Evolutionary conservation across 129 eudicot genomes (phyloP).

Genomic region (carrot (Daucus carota)): DH1_v3.0 NC_030389.2:33158501-33159000

Average conservation of each 20-base stretch:
- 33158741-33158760: neutral
- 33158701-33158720: neutral
- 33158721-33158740: neutral
- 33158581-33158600: neutral
- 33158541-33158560: too few relatives aligned
- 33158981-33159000: too few relatives aligned
- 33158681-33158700: neutral
- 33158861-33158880: conserved; percentile 5
- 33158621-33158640: neutral
- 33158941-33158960: neutral
- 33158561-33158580: neutral
- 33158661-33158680: neutral
- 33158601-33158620: neutral
- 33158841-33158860: neutral
- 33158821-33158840: conserved; percentile 1
- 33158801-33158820: neutral
- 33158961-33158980: too few relatives aligned
- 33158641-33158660: neutral
- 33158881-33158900: neutral
- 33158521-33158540: neutral
- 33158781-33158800: neutral
- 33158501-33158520: too few relatives aligned
- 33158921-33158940: neutral
- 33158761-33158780: neutral
- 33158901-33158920: neutral